Evolutionary conservation across 2,329 filamentous ascomycete genomes (phyloP).

Genomic region (Aspergillus terreus): DNA sequence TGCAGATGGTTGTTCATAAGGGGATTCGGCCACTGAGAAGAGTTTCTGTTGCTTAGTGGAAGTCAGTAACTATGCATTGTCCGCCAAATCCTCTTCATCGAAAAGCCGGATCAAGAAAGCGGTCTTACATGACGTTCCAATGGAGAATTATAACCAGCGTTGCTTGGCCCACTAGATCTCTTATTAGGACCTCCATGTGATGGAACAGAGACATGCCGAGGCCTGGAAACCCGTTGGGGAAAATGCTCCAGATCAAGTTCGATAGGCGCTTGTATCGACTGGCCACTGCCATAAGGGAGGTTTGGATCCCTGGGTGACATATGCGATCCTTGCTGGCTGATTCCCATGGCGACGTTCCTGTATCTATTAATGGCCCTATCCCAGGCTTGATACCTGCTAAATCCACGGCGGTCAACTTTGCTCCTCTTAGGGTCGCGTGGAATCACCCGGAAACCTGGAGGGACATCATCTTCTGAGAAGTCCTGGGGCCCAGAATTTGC

Average conservation of each 20-base stretch:
- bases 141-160: constrained; percentile 7
- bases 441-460: constrained; percentile 36
- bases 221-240: constrained; percentile 9
- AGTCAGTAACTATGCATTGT: constrained; percentile 20
- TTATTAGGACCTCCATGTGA: constrained; percentile 5
- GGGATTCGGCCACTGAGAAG: constrained; percentile 14
- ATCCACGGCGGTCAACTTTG: constrained; percentile 41
- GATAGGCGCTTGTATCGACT: constrained; percentile 15
- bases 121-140: constrained; percentile 19
- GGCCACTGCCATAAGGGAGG: constrained; percentile 16
- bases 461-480: constrained; percentile 33
- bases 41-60: constrained; percentile 21
- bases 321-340: constrained; percentile 12
- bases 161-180: constrained; percentile 5
- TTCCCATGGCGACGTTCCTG: constrained; percentile 25
- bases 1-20: constrained; percentile 18
- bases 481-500: constrained; percentile 22
- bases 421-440: constrained; percentile 28
- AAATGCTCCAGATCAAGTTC: constrained; percentile 10
- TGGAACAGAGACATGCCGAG: constrained; percentile 10
- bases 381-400: constrained; percentile 46
- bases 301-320: constrained; percentile 13
- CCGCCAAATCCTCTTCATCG: too few relatives aligned
- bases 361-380: constrained; percentile 42
- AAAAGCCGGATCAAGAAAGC: not conserved